A percentile compares a stretch with the other conserved stretches of the same genome.
Evolutionary conservation across 768 basidiomycete genomes (phyloP).

Genomic region (Tephrocybe sp.): DNA sequence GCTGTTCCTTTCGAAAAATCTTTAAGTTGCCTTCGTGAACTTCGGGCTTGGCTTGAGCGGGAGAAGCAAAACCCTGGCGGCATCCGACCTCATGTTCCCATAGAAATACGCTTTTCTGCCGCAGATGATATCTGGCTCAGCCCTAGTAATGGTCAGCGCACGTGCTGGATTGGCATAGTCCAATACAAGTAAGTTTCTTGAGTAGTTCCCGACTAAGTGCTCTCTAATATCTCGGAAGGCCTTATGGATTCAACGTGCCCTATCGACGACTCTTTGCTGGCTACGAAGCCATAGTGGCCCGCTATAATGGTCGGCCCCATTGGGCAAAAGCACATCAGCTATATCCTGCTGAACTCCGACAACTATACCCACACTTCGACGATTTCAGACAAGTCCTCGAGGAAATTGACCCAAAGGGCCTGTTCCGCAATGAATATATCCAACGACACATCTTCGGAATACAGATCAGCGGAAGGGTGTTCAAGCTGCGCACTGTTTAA

Average conservation of each 20-base stretch:
- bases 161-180: conserved; percentile 97
- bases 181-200: conserved; percentile 80
- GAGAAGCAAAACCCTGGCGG: conserved; percentile 72
- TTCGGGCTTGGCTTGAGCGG: conserved; percentile 68
- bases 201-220: conserved; percentile 6
- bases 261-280: conserved; percentile 76
- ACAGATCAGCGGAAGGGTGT: conserved; percentile 40
- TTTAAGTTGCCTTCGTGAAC: conserved; percentile 63
- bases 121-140: conserved; percentile 94
- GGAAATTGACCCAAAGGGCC: conserved; percentile 69
- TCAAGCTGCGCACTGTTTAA: conserved; percentile 32
- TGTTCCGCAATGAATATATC: conserved; percentile 89
- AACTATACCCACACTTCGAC: conserved; percentile 79
- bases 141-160: conserved; percentile 76
- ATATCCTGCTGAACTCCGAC: conserved; percentile 58
- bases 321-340: conserved; percentile 94
- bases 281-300: conserved; percentile 71
- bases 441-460: conserved; percentile 82
- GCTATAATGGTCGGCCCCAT: conserved; percentile 83
- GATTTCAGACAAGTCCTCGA: conserved; percentile 70
- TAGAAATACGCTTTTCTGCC: conserved; percentile 89
- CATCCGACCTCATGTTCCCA: conserved; percentile 84
- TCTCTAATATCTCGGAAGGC: conserved; percentile 44
- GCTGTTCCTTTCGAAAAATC: conserved; percentile 78
- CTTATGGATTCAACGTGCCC: conserved; percentile 81